Base-by-base conservation (phyloP, 2,329 filamentous ascomycete genomes). In the Fusarium redolens region DNA sequence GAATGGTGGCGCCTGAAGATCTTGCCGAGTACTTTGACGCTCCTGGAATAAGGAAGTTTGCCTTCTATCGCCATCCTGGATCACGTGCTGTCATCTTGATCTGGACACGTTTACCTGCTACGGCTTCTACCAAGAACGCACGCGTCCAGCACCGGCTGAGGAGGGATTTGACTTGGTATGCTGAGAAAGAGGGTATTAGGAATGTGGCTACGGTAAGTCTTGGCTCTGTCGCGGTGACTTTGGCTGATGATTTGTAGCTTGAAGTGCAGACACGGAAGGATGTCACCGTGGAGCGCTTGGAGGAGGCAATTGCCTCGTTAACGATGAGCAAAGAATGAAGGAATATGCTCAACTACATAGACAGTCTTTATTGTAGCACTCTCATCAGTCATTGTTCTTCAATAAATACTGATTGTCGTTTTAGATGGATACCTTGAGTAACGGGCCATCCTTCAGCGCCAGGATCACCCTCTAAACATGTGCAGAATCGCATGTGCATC, bases 61-160 rank as follows among this genome's bases (percentile, higher is more conserved):
- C 31, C 4, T 68, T 68, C 4, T 71, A 72, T 64, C 54, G 44
- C 9, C 11, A 63, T 40, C 58, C 55, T 18, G 51, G 3, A 7
- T 67, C 54, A 17, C n/a, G 28, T 15, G 50, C n/a, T 17, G 63
- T 51, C 5, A 11, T 72, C 48, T 48, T 72, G 59, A 61, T 72
- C 40, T 72, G 69, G 69, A 61, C 67, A 30, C 54, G 45, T 48
- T 45, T 48, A 33, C 63, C 43, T 11, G 45, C 44, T 6, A 20
- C 58, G 10, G 31, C 30, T 6, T 71, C 62, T 3, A 40, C 45
- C 11, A 72, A 71, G n/a, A 57, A 37, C 9, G 52, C 25, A 7
- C 48, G 56, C 15, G 33, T 48, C 9, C 68, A 71, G 33, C 52
- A 58, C 17, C 31, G 69, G 1, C 3, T 71, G 18, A 61, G 54